Evolutionary conservation across 352 stramenopile species (phyloP).

Genomic region (Pythium graminicola): DNA sequence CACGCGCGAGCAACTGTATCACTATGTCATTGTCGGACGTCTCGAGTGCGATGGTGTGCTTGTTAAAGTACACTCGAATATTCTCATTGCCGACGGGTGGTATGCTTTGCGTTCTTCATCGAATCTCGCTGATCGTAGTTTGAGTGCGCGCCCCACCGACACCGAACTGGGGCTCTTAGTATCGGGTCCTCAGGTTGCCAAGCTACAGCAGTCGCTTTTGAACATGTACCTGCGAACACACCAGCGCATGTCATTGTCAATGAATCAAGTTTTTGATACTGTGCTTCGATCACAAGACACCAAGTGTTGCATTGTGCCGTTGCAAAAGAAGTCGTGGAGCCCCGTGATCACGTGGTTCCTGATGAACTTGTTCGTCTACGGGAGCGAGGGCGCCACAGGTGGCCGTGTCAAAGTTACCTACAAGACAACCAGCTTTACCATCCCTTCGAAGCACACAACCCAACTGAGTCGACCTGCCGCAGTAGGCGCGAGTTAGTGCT

Average conservation of each 20-base stretch:
- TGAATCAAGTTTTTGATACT: conserved; percentile 5
- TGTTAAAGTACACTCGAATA: conserved; percentile 77
- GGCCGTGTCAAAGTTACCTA: conserved; percentile 63
- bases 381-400: conserved; percentile 67
- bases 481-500: conserved; percentile 10
- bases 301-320: conserved; percentile 39
- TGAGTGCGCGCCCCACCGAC: conserved; percentile 60
- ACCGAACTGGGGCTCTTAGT: conserved; percentile 68
- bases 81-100: conserved; percentile 64
- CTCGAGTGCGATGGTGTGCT: conserved; percentile 42
- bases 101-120: conserved; percentile 68
- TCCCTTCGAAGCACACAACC: conserved; percentile 10
- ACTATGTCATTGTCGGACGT: conserved; percentile 43
- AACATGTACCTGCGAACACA: conserved; percentile 57
- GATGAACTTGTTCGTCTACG: conserved; percentile 76
- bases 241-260: conserved; percentile 12
- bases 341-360: conserved; percentile 71
- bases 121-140: conserved; percentile 67
- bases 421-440: conserved; percentile 28
- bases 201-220: conserved; percentile 55
- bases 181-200: conserved; percentile 29
- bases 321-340: conserved; percentile 56
- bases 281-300: not conserved
- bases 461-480: not conserved
- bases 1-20: conserved; percentile 28